Percentiles rank a stretch among this genome's conserved stretches.
phyloP scores from a whole-genome alignment of 192 early-diverging fungal genomes.

The Chytriomyces sp. region DNA sequence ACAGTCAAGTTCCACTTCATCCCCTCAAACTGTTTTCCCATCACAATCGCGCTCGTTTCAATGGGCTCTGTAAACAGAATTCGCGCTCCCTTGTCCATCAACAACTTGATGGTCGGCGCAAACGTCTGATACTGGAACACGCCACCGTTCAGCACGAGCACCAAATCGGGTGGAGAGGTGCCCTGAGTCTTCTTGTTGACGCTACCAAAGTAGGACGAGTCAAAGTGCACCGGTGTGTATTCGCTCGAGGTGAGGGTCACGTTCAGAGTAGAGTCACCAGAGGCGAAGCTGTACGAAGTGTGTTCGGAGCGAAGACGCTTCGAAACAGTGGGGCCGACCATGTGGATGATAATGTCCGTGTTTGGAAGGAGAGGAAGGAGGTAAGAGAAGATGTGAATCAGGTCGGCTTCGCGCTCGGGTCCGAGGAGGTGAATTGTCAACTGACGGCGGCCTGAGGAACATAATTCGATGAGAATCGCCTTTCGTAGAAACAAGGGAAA shows the following conservation, averaged over 20 bases:
- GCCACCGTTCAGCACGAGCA: slow-evolving; percentile 49
- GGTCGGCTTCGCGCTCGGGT: slow-evolving; percentile 52
- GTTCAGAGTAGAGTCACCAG: slow-evolving; percentile 35
- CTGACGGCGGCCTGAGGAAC: slow-evolving; percentile 39
- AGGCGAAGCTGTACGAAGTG: slow-evolving; percentile 35
- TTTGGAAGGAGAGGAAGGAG: slow-evolving; percentile 54
- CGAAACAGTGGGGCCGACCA: slow-evolving; percentile 50
- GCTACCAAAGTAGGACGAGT: slow-evolving; percentile 31
- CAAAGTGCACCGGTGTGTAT: slow-evolving; percentile 37
- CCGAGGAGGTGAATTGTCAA: slow-evolving; percentile 54
- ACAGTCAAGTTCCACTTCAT: slow-evolving; percentile 37
- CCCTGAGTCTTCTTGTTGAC: slow-evolving; percentile 32
- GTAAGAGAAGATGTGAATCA: slow-evolving; percentile 44
- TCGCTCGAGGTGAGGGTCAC: slow-evolving; percentile 43
- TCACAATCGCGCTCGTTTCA: slow-evolving; percentile 42
- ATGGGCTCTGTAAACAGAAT: slow-evolving; percentile 50
- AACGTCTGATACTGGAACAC: slow-evolving; percentile 44
- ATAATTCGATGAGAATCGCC: neutral
- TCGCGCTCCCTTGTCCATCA: slow-evolving; percentile 40
- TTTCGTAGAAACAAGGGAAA: slow-evolving; percentile 1
- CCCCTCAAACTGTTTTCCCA: slow-evolving; percentile 35
- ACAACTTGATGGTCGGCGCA: slow-evolving; percentile 41
- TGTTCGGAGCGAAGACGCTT: slow-evolving; percentile 42
- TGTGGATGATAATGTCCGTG: slow-evolving; percentile 54
- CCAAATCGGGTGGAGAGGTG: slow-evolving; percentile 44